Evolutionary conservation across 2,329 filamentous ascomycete species (phyloP).

Genomic region (Cytospora paraplurivora): DNA sequence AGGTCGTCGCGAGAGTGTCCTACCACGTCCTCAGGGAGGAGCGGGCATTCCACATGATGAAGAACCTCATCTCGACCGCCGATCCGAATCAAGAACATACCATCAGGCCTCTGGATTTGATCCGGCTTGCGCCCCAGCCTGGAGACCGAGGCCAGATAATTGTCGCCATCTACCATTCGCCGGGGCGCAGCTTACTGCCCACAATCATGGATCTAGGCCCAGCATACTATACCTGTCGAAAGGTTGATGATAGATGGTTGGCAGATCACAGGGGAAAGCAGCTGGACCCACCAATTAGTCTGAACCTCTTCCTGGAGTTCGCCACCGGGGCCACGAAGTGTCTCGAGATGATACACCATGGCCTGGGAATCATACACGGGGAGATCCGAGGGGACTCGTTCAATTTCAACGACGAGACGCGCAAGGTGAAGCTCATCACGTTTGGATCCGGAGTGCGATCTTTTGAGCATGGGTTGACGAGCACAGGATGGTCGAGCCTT

Average conservation of each 20-base stretch:
- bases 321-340: constrained; percentile 86
- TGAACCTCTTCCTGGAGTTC: constrained; percentile 83
- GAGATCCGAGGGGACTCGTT: constrained; percentile 91
- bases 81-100: constrained; percentile 78
- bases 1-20: constrained; percentile 80
- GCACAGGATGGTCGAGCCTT: constrained; percentile 81
- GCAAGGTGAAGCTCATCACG: constrained; percentile 75
- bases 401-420: constrained; percentile 74
- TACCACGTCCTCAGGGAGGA: constrained; percentile 82
- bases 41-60: constrained; percentile 81
- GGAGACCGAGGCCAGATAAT: constrained; percentile 72
- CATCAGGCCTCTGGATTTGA: constrained; percentile 76
- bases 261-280: constrained; percentile 48
- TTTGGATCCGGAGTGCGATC: constrained; percentile 85
- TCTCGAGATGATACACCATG: constrained; percentile 87
- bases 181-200: constrained; percentile 72
- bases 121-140: constrained; percentile 68
- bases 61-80: constrained; percentile 67
- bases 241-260: constrained; percentile 54
- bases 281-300: constrained; percentile 63
- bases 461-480: constrained; percentile 86
- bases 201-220: constrained; percentile 78
- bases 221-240: constrained; percentile 63
- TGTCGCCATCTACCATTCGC: constrained; percentile 79
- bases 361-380: constrained; percentile 82